phyloP scores from a whole-genome alignment of 768 basidiomycete species.

The Amanita rubescens region DNA sequence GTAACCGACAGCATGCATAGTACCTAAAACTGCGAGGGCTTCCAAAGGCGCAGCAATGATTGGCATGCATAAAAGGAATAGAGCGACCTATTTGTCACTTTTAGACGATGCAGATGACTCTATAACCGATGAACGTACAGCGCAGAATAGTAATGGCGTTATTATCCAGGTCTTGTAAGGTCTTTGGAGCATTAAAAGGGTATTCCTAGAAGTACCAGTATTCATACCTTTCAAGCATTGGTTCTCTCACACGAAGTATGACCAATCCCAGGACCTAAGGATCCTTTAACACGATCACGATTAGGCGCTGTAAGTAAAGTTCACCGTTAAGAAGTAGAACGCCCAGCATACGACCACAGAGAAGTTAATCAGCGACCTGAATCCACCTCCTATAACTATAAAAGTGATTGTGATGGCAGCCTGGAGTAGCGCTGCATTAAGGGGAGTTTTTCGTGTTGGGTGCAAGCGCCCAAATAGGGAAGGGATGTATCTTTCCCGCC shows the following conservation, averaged over 20 bases:
- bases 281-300: neutral
- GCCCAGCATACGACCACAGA: slow-evolving; percentile 83
- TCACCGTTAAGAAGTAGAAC: slow-evolving; percentile 79
- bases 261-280: slow-evolving; percentile 78
- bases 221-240: slow-evolving; percentile 67
- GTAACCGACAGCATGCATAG: slow-evolving; percentile 16
- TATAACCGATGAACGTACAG: slow-evolving; percentile 38
- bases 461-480: slow-evolving; percentile 76
- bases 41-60: slow-evolving; percentile 88
- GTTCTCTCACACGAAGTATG: slow-evolving; percentile 85
- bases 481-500: slow-evolving; percentile 83
- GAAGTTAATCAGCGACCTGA: slow-evolving; percentile 84
- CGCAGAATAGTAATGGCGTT: slow-evolving; percentile 87
- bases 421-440: slow-evolving; percentile 84
- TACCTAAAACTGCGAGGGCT: slow-evolving; percentile 81
- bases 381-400: slow-evolving; percentile 83
- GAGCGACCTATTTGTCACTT: slow-evolving; percentile 50
- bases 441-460: slow-evolving; percentile 67
- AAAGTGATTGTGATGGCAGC: slow-evolving; percentile 67
- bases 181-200: slow-evolving; percentile 28
- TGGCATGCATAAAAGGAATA: slow-evolving; percentile 91
- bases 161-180: slow-evolving; percentile 91
- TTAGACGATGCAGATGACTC: neutral
- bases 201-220: neutral
- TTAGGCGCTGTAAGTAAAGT: slow-evolving; percentile 15